Evolutionary conservation across 352 stramenopile species (phyloP), one percentile per base, ranked within the genome.

Genomic region (Phytophthora podocarpi): DNA sequence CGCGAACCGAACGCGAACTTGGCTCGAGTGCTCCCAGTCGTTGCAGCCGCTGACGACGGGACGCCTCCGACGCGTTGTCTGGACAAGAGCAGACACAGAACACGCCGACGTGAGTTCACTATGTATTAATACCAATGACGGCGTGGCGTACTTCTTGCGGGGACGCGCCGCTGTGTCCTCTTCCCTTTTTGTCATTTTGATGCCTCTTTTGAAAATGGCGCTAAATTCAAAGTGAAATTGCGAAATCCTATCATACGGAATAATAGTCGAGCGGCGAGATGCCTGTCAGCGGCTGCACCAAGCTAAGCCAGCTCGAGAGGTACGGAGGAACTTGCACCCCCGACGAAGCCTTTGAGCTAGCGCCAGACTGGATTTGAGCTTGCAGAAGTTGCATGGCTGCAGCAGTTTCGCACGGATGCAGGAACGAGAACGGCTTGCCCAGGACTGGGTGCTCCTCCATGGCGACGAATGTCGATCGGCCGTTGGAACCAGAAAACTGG

Each of bases 371-470:
- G 18, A 59, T 15, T 61, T 79, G 53, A 24, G 31, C 53, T 24
- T 89, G 47, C 12, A 95, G 65, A 34, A 95, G 46, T 43, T 70
- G 71, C 80, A 95, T 91, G 9, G 79, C 78, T 15, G 62, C 61
- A 34, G 81, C 60, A 18, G 84, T 95, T 62, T 95, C 86, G 36
- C 86, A 95, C 18, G 86, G 86, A 59, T 95, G 86, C 10, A 95
- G 41, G 23, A 92, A 80, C 58, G 80, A 79, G 66, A 88, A 92
- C 0, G 85, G 83, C 21, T 74, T 78, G 43, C 78, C 78, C 13
- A 90, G 53, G 11, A 93, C 74, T 2, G 80, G 80, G 40, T 95
- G 86, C 32, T 88, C 70, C 20, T 91, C 86, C 71, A 91, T 80
- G 26, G 67, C 64, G 16, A 91, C 67, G 18, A 92, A 69, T 5